Percentiles rank a stretch among this genome's conserved stretches.
These are phyloP conservation scores for Actinidia arguta DNA, from an alignment of 179 eudicot genomes.

Conservation along the genomic window DNA sequence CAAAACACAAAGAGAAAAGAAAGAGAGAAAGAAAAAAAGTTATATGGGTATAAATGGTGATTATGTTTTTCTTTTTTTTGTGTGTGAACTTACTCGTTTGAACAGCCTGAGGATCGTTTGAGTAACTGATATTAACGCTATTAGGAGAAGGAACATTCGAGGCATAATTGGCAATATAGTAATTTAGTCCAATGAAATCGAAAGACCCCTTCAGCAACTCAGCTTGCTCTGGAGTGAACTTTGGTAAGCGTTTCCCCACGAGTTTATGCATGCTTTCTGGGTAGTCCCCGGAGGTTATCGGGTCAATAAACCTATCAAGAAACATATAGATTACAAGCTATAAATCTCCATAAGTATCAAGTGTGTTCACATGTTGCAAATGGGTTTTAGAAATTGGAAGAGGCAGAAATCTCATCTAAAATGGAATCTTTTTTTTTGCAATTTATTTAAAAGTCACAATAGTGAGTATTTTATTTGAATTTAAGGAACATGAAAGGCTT, in stretches of 20 bases:
- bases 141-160: neutral
- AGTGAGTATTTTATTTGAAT: no score
- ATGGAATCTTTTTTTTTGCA: no score
- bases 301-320: constrained; percentile 40
- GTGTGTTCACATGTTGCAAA: no score
- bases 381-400: no score
- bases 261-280: constrained; percentile 25
- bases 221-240: constrained; percentile 21
- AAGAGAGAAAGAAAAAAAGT: neutral
- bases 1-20: neutral
- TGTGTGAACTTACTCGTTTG: constrained; percentile 6
- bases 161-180: constrained; percentile 34
- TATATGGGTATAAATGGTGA: neutral
- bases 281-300: constrained; percentile 29
- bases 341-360: no score
- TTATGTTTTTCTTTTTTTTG: neutral
- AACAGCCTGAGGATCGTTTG: constrained; percentile 24
- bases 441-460: no score
- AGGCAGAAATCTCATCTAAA: no score
- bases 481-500: no score
- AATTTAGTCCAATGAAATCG: constrained; percentile 35
- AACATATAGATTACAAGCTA: no score
- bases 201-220: constrained; percentile 22
- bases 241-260: constrained; percentile 27
- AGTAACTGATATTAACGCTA: constrained; percentile 26